These are phyloP conservation scores for Periglandula ipomoeae DNA, from an alignment of 2,329 filamentous ascomycete genomes.

Conservation along the genomic window DNA sequence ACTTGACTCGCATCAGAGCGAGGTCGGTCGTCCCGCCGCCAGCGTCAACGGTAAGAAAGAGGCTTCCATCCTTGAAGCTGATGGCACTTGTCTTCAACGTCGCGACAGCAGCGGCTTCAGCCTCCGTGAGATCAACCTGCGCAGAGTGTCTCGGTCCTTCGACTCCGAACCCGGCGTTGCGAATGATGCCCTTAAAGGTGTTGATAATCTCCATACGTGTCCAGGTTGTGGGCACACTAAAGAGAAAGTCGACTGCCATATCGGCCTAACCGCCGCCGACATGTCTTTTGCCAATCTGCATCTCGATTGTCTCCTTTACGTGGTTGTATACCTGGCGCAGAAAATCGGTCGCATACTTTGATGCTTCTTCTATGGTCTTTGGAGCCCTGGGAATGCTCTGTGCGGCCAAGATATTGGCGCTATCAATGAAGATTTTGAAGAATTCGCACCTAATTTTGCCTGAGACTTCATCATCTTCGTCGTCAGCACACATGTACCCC, in stretches of 20 bases:
- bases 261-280: slow-evolving; percentile 34
- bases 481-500: slow-evolving; percentile 43
- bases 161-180: slow-evolving; percentile 38
- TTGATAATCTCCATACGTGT: slow-evolving; percentile 39
- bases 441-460: slow-evolving; percentile 34
- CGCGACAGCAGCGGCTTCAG: slow-evolving; percentile 37
- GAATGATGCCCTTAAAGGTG: slow-evolving; percentile 37
- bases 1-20: slow-evolving; percentile 32
- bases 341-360: slow-evolving; percentile 38
- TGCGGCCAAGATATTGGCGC: slow-evolving; percentile 30
- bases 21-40: slow-evolving; percentile 39
- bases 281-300: no score
- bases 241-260: slow-evolving; percentile 42
- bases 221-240: slow-evolving; percentile 51
- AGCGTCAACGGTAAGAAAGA: slow-evolving; percentile 36
- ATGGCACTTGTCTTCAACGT: slow-evolving; percentile 34
- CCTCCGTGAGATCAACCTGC: slow-evolving; percentile 36
- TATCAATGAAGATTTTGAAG: slow-evolving; percentile 48
- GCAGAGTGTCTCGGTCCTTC: slow-evolving; percentile 29
- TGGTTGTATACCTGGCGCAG: slow-evolving; percentile 38
- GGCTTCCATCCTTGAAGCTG: slow-evolving; percentile 25
- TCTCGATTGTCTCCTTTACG: slow-evolving; percentile 34
- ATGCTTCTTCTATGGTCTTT: slow-evolving; percentile 14
- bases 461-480: slow-evolving; percentile 18
- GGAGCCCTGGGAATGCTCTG: slow-evolving; percentile 36